Evolutionary conservation across 371 early-diverging fungal genomes (phyloP).

Genomic region (Encephalitozoon romaleae): DNA sequence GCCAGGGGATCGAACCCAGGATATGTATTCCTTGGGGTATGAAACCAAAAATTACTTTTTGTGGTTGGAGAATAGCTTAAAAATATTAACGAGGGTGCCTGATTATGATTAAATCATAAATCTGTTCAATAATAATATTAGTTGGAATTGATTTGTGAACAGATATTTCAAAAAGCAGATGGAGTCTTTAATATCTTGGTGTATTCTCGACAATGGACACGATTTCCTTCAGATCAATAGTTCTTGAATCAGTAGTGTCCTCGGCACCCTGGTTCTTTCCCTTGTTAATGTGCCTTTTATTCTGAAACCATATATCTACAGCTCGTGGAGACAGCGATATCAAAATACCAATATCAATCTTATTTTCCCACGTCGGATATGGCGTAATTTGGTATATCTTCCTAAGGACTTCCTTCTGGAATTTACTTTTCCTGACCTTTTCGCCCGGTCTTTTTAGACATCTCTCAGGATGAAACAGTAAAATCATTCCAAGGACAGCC

Average conservation of each 20-base stretch:
- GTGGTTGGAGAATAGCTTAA: not conserved
- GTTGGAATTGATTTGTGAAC: not conserved
- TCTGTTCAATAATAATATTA: not conserved
- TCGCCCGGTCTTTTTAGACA: not conserved
- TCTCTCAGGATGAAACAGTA: not conserved
- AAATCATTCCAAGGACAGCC: not conserved
- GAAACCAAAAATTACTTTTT: not conserved
- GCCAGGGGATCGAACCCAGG: not conserved
- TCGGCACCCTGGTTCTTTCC: not conserved
- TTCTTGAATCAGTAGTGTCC: not conserved
- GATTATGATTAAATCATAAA: not conserved
- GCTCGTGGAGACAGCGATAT: not conserved
- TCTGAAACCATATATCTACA: constrained; percentile 36
- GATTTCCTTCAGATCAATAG: not conserved
- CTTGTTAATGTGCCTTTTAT: constrained; percentile 9
- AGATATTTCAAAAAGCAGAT: not conserved
- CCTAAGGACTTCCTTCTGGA: constrained; percentile 12
- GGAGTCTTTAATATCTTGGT: not conserved
- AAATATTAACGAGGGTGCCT: not conserved
- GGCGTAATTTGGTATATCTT: not conserved
- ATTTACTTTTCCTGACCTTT: constrained; percentile 8
- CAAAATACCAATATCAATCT: constrained; percentile 4
- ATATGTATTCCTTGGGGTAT: not conserved
- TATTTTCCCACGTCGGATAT: constrained; percentile 18
- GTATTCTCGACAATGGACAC: not conserved